Evolutionary conservation across 768 basidiomycete species (phyloP), one percentile per base, ranked within the genome.

Genomic region (Psilocybe azurescens): DNA sequence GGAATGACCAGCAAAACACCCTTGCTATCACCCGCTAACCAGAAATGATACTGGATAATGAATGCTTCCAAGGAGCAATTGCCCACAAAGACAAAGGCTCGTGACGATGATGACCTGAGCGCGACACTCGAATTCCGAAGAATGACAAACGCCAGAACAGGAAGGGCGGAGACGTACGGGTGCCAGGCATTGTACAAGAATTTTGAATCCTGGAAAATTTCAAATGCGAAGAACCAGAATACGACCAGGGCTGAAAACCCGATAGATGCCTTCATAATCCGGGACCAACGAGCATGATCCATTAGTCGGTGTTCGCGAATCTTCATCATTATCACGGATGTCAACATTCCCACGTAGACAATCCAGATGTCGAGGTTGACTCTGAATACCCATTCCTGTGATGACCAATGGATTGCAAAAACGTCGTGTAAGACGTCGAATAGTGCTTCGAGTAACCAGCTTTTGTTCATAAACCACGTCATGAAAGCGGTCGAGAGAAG

Each of bases 41-140:
- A 95, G 48, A 93, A 77, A 68, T 93, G 94, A 73, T 89, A 96
- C 71, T 97, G 94, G 60, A 96, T 85, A 70, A 96, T 90, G 73
- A 95, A 97, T 0, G 94, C 90, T 75, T 97, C 95, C 57, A 97
- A 82, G 4, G 94, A 95, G 75, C 93, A 95, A 71, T 80, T 87
- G 44, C 95, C 95, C 55, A 96, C 81, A 76, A 92, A 94, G 28
- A 86, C 86, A 77, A 95, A 96, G 30, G 86, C 74, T 13, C 78
- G 80, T 10, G 89, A 91, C 20, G 85, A 85, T 39, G 81, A 82
- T 2, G 91, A 91, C 44, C 95, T 89, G 48, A 96, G 78, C 54
- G 85, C 77, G 2, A 82, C 77, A 49, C 79, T 94, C 18, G 92
- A 86, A 67, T 95, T 95, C 64, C 95, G 84, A n/a, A 96, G 79